Evolutionary conservation across 352 stramenopile species (phyloP), one percentile per base, ranked within the genome.

Genomic region (Pythium utonaiense): DNA sequence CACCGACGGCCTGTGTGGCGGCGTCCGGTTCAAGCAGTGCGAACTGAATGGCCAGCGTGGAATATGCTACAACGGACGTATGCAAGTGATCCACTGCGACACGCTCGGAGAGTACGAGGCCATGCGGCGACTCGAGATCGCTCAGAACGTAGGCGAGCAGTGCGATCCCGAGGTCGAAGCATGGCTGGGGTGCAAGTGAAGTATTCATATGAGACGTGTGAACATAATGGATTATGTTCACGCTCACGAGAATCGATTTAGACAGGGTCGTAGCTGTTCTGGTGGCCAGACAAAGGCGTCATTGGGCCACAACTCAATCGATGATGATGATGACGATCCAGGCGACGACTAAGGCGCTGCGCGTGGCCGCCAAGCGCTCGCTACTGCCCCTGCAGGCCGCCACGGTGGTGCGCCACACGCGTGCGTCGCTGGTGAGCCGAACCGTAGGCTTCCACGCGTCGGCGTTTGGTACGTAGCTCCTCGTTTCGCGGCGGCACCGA

Each of bases 391-490:
- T 17, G 12, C 25, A n/a, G n/a, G 14, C 36, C 19, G 51, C 36
- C 13, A 17, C 14, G 10, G 57, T 79, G 30, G 36, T 50, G 14
- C 64, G 67, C 22, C 12, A 14, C 62, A 58, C 40, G 48, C 56
- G 31, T 28, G 60, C 27, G 42, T 53, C 51, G 50, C 24, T 25
- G 45, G 13, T 28, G 17, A 21, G 16, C 25, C 51, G 36, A 19
- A 49, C 38, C 22, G 49, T 45, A 63, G 67, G 41, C 63, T 77
- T 87, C 58, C 77, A 87, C 64, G 71, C 76, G 28, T 86, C 77
- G 3, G 40, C 67, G 5, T 33, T 74, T 22, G 68, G 71, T 79
- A 51, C 36, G 67, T 58, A 16, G 14, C 27, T 48, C 13, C 21
- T 45, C 52, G 2, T 13, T n/a, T 34, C n/a, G 19, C 16, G 28